Conservation (phyloP, 2,329 filamentous ascomycete genomes). For the Penicillium sp. region DNA sequence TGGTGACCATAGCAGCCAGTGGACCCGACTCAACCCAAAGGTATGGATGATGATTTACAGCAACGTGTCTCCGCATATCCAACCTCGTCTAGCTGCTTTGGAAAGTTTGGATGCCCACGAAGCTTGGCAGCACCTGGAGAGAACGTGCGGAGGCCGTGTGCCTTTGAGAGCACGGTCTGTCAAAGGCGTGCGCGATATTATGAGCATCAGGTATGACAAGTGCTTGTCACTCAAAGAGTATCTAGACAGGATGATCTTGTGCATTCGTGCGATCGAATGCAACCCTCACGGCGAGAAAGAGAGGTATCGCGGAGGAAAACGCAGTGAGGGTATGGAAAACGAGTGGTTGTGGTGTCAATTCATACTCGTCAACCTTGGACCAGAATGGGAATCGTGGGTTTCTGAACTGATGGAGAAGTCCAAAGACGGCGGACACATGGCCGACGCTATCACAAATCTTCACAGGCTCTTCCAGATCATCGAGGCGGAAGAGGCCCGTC, state of each 20-base stretch:
- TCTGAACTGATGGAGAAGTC: background rate
- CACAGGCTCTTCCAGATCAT: background rate
- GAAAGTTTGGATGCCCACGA: background rate
- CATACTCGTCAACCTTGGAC: slow-evolving; percentile 7
- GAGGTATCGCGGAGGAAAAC: background rate
- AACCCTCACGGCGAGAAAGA: slow-evolving; percentile 2
- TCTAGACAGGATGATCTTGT: slow-evolving; percentile 4
- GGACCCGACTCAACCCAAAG: background rate
- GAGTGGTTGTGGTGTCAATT: slow-evolving; percentile 11
- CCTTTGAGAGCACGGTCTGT: slow-evolving; percentile 1
- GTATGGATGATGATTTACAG: slow-evolving; percentile 3
- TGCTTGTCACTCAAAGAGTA: slow-evolving; percentile 8
- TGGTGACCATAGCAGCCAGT: background rate
- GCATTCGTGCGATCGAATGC: slow-evolving; percentile 6
- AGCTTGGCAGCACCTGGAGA: slow-evolving; percentile 3
- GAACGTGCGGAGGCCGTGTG: background rate
- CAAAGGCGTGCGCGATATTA: slow-evolving; percentile 1
- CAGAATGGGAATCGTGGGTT: slow-evolving; percentile 6
- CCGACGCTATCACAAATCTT: background rate
- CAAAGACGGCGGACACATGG: background rate
- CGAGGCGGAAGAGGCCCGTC: background rate
- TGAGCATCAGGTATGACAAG: slow-evolving; percentile 2
- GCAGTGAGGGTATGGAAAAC: background rate
- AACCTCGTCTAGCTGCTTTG: background rate
- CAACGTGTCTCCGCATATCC: slow-evolving; percentile 4